Percentiles rank a stretch among this genome's conserved stretches.
Conservation (phyloP, 1,284 basidiomycete species). For the Microbotryum lychnidis-dioicae region DNA sequence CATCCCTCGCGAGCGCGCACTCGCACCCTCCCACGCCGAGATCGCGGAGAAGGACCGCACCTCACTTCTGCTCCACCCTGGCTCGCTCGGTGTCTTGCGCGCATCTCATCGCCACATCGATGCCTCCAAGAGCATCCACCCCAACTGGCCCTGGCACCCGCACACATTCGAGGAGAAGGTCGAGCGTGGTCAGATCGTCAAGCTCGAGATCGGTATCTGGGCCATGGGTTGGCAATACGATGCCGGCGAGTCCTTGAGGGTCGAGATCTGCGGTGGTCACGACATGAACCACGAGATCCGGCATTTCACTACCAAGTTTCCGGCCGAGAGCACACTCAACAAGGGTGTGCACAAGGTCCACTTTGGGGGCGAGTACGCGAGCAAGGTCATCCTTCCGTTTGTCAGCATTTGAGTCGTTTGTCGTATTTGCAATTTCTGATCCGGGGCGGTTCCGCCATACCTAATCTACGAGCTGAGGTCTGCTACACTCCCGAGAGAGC, state of each 20-base stretch:
- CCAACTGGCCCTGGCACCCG: constrained; percentile 8
- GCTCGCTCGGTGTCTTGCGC: constrained; percentile 33
- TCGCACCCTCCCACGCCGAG: constrained; percentile 25
- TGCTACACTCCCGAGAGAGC: too few relatives aligned
- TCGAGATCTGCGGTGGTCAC: constrained; percentile 11
- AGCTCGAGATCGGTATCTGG: constrained; percentile 36
- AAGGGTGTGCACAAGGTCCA: constrained; percentile 7
- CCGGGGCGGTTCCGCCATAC: too few relatives aligned
- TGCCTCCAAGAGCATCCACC: constrained; percentile 1
- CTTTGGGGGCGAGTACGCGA: constrained; percentile 11
- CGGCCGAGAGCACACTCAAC: constrained; percentile 9
- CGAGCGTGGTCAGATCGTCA: constrained; percentile 28
- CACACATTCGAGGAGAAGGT: constrained; percentile 31
- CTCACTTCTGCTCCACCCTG: constrained; percentile 19
- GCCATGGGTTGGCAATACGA: constrained; percentile 33
- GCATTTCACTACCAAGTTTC: constrained; percentile 7
- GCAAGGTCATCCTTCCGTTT: constrained; percentile 10
- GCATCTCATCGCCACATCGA: constrained; percentile 32
- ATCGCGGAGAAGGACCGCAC: constrained; percentile 21
- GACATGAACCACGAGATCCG: constrained; percentile 17
- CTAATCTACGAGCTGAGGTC: too few relatives aligned
- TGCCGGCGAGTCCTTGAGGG: constrained; percentile 31
- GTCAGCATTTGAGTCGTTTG: constrained; percentile 1
- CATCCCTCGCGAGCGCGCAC: constrained; percentile 26
- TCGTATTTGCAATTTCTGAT: not conserved